Conservation (phyloP, 768 basidiomycete genomes). For the Crepidotus variabilis region DNA sequence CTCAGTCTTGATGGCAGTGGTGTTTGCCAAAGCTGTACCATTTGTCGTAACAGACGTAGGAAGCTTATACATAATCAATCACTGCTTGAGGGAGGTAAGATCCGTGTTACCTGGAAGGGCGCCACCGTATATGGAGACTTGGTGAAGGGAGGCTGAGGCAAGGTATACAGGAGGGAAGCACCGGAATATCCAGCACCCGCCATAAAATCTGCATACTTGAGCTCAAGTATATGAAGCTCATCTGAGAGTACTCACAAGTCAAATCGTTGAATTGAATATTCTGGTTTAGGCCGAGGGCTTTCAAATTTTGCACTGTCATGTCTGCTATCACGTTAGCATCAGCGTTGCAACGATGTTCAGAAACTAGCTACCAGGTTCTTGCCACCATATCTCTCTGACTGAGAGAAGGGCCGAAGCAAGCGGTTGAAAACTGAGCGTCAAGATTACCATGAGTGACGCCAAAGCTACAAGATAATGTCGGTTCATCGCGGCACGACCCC, state of each 20-base stretch:
- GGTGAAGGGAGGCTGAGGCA: conserved; percentile 45
- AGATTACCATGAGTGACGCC: conserved; percentile 43
- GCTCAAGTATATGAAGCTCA: background rate
- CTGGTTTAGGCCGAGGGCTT: conserved; percentile 42
- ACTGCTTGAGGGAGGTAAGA: background rate
- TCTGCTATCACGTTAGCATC: conserved; percentile 20
- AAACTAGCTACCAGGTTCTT: conserved; percentile 32
- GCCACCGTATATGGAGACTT: conserved; percentile 41
- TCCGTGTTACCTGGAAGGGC: conserved; percentile 36
- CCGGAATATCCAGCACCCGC: conserved; percentile 54
- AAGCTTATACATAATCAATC: conserved; percentile 23
- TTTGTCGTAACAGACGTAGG: conserved; percentile 33
- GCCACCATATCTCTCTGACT: conserved; percentile 41
- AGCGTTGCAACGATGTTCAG: too few species aligned
- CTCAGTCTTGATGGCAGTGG: conserved; percentile 42
- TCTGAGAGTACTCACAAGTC: conserved; percentile 30
- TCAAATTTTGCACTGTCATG: conserved; percentile 31
- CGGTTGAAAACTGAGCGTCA: conserved; percentile 48
- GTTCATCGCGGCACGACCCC: conserved; percentile 41
- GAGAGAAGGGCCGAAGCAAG: conserved; percentile 47
- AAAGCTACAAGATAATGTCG: conserved; percentile 48
- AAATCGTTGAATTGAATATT: conserved; percentile 42
- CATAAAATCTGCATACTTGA: conserved; percentile 36
- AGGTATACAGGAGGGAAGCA: conserved; percentile 42
- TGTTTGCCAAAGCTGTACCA: conserved; percentile 46